Evolutionary conservation across 257 asterid species (phyloP), one percentile per base, ranked within the genome.

Genomic region (Penstemon eatonii): DNA sequence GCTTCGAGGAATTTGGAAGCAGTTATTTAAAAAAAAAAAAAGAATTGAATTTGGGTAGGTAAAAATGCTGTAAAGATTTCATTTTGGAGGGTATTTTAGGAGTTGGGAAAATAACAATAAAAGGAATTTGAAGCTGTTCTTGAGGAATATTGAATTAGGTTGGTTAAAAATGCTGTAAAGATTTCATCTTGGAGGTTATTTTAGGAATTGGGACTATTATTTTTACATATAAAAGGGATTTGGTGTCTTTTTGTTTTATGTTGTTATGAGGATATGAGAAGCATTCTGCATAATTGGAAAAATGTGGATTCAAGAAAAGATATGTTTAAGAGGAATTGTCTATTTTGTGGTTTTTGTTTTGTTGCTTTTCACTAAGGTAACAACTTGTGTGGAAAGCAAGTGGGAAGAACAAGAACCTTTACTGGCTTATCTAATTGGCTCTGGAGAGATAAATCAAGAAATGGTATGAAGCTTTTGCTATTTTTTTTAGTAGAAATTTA

Each of bases 261-360:
- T 63, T 65, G 68, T 54, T 66, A 13, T 54, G 66, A 75, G 79
- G 84, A 70, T 78, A 80, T 75, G 87, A 80, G 33, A 67, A 81
- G 72, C 61, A 60, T 12, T 57, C 54, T 67, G 37, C 61, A 59
- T 72, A 19, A 65, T 73, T 80, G 70, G 67, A 55, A 66, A 71
- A 77, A 73, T 75, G 87, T 68, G 75, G 81, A 73, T 79, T 80
- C 88, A 73, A 75, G 79, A 66, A 77, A 73, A 64, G 77, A 82
- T 71, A 85, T 79, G 78, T 67, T 41, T 72, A 41, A 64, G 72
- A 47, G 71, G 79, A 45, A 70, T 70, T 75, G 42, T 79, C 70
- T 79, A 62, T 73, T 51, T 80, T 51, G 57, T 80, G 79, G 77
- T 68, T 60, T 76, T 82, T 66, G 69, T 71, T 56, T 57, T 79